These are phyloP conservation scores for Drechslerella coelobrocha DNA, from an alignment of 2,329 filamentous ascomycete genomes.

Conservation along the genomic window DNA sequence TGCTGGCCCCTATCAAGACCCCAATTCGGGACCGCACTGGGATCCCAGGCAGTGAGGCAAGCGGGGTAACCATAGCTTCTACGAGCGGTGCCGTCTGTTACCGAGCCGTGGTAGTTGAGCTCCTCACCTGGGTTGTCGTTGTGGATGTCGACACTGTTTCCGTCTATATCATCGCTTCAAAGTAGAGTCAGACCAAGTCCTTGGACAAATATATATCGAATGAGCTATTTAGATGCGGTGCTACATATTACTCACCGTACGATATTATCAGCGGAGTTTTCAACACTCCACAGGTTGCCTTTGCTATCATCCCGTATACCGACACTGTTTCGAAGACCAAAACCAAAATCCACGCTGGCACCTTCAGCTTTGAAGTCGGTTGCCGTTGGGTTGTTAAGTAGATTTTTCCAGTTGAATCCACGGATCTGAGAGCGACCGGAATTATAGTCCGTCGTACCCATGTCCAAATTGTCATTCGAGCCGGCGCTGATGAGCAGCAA, in stretches of 20 bases:
- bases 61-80: conserved; percentile 73
- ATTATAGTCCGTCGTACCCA: conserved; percentile 61
- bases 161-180: conserved; percentile 53
- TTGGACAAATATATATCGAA: no score
- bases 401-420: conserved; percentile 63
- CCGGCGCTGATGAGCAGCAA: conserved; percentile 72
- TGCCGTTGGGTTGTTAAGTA: conserved; percentile 61
- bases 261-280: conserved; percentile 74
- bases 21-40: conserved; percentile 60
- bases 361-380: conserved; percentile 62
- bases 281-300: conserved; percentile 67
- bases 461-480: conserved; percentile 69
- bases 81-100: conserved; percentile 60
- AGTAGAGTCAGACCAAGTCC: no score
- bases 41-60: conserved; percentile 72
- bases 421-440: conserved; percentile 72
- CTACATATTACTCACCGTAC: conserved; percentile 50
- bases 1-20: conserved; percentile 64
- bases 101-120: conserved; percentile 71
- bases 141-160: conserved; percentile 68
- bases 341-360: conserved; percentile 65
- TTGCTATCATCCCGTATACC: conserved; percentile 69
- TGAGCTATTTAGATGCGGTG: no score
- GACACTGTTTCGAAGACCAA: conserved; percentile 76
- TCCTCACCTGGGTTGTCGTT: conserved; percentile 74